Percentiles rank a stretch among this genome's conserved stretches.
These are phyloP conservation scores for Ophiostoma ips DNA, from an alignment of 2,329 filamentous ascomycete genomes.

Conservation along the genomic window DNA sequence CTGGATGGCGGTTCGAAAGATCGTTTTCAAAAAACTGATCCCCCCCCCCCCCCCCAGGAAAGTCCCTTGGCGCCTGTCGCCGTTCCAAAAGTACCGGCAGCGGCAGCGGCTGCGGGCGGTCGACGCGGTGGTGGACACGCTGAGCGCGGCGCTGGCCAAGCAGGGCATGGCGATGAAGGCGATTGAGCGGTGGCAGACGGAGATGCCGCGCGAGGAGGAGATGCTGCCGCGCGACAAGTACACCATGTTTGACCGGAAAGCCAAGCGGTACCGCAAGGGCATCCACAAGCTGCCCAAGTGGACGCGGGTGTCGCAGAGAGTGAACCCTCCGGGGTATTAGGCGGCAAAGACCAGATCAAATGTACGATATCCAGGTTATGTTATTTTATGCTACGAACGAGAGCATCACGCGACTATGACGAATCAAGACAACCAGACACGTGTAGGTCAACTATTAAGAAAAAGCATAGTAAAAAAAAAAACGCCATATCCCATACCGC, in stretches of 20 bases:
- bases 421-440: too few species aligned
- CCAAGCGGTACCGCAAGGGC: conserved; percentile 88
- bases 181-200: conserved; percentile 79
- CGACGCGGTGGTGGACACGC: conserved; percentile 70
- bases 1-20: too few species aligned
- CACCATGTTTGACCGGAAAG: conserved; percentile 92
- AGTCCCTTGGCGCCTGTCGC: conserved; percentile 89
- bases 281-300: conserved; percentile 91
- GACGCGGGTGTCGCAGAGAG: conserved; percentile 85
- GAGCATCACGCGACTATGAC: too few species aligned
- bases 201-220: conserved; percentile 92
- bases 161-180: conserved; percentile 59
- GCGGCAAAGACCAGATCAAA: too few species aligned
- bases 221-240: conserved; percentile 98
- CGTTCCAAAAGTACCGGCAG: conserved; percentile 80
- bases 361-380: too few species aligned
- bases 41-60: conserved; percentile 43
- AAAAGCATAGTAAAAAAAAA: background rate
- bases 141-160: conserved; percentile 65
- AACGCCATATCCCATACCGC: background rate
- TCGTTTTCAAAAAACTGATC: too few species aligned
- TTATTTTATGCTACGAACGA: background rate
- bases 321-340: conserved; percentile 95
- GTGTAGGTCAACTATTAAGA: too few species aligned
- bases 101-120: conserved; percentile 71